Evolutionary conservation across 1,284 basidiomycete genomes (phyloP).

Genomic region (Melampsora americana): DNA sequence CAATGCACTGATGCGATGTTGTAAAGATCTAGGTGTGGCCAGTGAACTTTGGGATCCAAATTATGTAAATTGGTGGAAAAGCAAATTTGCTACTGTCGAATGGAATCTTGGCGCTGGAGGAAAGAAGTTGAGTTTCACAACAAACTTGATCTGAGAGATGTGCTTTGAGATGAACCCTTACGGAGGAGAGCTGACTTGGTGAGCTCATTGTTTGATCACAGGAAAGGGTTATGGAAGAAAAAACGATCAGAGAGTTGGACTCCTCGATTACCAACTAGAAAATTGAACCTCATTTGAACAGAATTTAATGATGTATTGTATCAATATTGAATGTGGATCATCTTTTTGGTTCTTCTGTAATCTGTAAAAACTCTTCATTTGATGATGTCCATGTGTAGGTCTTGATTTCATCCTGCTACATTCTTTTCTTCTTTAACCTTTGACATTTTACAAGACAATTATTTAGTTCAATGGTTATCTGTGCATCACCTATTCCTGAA

Average conservation of each 20-base stretch:
- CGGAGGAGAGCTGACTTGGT: neutral
- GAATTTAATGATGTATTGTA: too few species aligned
- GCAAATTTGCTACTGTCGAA: conserved; percentile 37
- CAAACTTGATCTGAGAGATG: neutral
- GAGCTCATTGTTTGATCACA: neutral
- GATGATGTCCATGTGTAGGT: too few species aligned
- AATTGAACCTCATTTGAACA: too few species aligned
- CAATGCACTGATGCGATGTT: conserved; percentile 96
- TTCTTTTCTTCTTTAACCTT: too few species aligned
- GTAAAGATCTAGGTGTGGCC: conserved; percentile 93
- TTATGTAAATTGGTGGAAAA: conserved; percentile 43
- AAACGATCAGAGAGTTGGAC: conserved; percentile 30
- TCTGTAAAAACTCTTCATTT: too few species aligned
- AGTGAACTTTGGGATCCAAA: conserved; percentile 78
- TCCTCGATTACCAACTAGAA: conserved; percentile 5
- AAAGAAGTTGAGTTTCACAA: conserved; percentile 20
- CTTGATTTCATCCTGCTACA: too few species aligned
- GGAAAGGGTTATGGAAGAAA: conserved; percentile 27
- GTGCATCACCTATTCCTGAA: too few species aligned
- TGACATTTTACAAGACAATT: too few species aligned
- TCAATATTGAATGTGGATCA: neutral
- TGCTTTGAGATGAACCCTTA: neutral
- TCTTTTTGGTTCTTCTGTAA: neutral
- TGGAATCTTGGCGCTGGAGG: conserved; percentile 13
- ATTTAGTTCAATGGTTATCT: too few species aligned